phyloP scores from a whole-genome alignment of 208 protist species.

The Acanthamoeba castellanii region DNA sequence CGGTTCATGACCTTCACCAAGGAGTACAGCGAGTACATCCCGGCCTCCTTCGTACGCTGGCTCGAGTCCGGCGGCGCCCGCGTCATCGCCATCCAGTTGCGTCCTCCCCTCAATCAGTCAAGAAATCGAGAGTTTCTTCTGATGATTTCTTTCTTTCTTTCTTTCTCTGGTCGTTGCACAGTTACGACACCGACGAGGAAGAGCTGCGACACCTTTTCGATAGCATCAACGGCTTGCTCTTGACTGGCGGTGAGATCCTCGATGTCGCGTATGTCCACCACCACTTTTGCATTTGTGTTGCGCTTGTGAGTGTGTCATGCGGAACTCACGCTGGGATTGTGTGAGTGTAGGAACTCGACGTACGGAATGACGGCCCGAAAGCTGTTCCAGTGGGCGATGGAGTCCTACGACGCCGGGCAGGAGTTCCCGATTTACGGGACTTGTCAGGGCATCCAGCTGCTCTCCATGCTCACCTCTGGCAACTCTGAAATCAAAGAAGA shows the following conservation, averaged over 20 bases:
- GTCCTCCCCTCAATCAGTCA: too few species aligned
- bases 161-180: background rate
- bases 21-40: slow-evolving; percentile 75
- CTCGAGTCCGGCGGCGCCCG: slow-evolving; percentile 82
- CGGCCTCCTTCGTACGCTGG: slow-evolving; percentile 87
- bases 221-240: slow-evolving; percentile 85
- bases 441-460: slow-evolving; percentile 85
- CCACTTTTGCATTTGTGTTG: background rate
- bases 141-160: background rate
- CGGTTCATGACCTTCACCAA: background rate
- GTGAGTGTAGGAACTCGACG: slow-evolving; percentile 6
- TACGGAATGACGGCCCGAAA: slow-evolving; percentile 23
- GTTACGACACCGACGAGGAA: slow-evolving; percentile 75
- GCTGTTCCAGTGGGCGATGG: slow-evolving; percentile 68
- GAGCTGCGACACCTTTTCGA: slow-evolving; percentile 79
- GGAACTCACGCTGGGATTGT: background rate
- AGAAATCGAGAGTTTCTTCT: too few species aligned
- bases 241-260: slow-evolving; percentile 81
- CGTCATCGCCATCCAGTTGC: slow-evolving; percentile 82
- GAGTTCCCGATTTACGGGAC: slow-evolving; percentile 88
- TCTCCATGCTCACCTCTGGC: background rate
- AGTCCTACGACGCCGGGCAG: slow-evolving; percentile 80
- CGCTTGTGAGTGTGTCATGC: background rate
- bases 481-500: background rate
- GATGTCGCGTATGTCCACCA: slow-evolving; percentile 3